Conservation (phyloP, 202 grass and related monocot genomes). For the Panicum hallii region DNA sequence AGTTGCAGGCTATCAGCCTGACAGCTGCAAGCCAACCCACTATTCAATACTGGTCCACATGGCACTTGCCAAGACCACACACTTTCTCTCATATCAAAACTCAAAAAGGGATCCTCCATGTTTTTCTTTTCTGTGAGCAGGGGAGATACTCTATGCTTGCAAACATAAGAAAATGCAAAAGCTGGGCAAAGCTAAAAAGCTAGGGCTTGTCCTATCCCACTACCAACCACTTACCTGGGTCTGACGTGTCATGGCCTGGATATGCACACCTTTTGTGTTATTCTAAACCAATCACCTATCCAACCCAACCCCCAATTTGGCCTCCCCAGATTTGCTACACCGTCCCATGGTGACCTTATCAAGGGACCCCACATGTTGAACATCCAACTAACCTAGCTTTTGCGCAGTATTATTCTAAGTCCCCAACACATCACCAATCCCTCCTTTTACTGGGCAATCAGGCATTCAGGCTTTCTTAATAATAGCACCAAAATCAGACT, state of each 20-base stretch:
- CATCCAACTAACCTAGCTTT: slow-evolving; percentile 50
- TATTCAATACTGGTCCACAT: slow-evolving; percentile 61
- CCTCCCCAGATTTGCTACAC: slow-evolving; percentile 54
- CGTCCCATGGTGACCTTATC: slow-evolving; percentile 49
- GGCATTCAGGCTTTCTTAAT: slow-evolving; percentile 54
- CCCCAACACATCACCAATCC: slow-evolving; percentile 45
- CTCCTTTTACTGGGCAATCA: slow-evolving; percentile 54
- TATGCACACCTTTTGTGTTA: slow-evolving; percentile 58
- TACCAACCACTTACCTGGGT: slow-evolving; percentile 65
- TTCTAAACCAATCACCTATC: slow-evolving; percentile 52
- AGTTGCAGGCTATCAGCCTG: slow-evolving; percentile 50
- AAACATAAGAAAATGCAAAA: slow-evolving; percentile 58
- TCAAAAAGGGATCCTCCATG: slow-evolving; percentile 52
- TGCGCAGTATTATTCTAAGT: slow-evolving; percentile 43
- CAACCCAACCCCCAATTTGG: slow-evolving; percentile 39
- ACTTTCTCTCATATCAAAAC: slow-evolving; percentile 60
- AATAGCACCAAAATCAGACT: slow-evolving; percentile 64
- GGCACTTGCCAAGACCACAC: slow-evolving; percentile 59
- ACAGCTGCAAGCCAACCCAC: slow-evolving; percentile 64
- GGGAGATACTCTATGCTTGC: slow-evolving; percentile 48
- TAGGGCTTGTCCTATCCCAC: slow-evolving; percentile 76
- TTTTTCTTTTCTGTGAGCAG: slow-evolving; percentile 32
- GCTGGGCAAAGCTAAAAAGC: slow-evolving; percentile 64
- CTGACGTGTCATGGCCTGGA: slow-evolving; percentile 67
- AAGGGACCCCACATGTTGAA: slow-evolving; percentile 44